A percentile compares a stretch with the other conserved stretches of the same genome.
phyloP scores from a whole-genome alignment of 176 grass and related monocot genomes.

The Coix lacrymajobi region DNA sequence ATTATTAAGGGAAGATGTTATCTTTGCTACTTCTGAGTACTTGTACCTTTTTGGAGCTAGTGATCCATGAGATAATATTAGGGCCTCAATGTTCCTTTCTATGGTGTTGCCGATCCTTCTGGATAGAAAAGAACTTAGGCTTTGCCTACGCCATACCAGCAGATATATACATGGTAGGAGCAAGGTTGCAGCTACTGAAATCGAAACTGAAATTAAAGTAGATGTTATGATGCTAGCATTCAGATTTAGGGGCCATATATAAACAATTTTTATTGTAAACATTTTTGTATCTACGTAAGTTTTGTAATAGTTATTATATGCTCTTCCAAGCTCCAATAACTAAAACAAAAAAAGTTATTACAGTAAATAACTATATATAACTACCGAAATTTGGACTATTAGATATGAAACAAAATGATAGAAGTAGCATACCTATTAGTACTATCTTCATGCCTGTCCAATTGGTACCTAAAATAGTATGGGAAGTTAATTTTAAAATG shows the following conservation, averaged over 20 bases:
- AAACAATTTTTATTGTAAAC: background rate
- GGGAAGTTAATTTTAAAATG: too few relatives aligned
- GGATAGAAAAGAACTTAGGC: background rate
- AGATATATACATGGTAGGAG: constrained; percentile 7
- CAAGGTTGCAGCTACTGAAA: background rate
- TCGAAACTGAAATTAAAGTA: background rate
- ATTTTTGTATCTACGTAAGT: background rate
- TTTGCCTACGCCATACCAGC: background rate
- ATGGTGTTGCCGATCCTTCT: background rate
- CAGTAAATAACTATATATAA: background rate
- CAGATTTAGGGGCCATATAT: background rate
- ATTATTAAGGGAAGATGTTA: constrained; percentile 32
- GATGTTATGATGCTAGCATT: background rate
- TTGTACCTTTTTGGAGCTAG: constrained; percentile 48
- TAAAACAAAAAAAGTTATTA: background rate
- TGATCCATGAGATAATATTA: constrained; percentile 26
- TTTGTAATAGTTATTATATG: too few relatives aligned
- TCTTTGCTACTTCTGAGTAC: constrained; percentile 46
- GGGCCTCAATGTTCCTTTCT: background rate
- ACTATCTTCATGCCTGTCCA: background rate
- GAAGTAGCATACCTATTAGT: background rate
- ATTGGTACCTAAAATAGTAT: background rate
- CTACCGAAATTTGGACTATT: background rate
- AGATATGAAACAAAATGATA: background rate
- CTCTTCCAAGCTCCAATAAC: too few relatives aligned